Base-by-base conservation (phyloP, 148 eudicot genomes). In the Arctostaphylos glauca region DNA sequence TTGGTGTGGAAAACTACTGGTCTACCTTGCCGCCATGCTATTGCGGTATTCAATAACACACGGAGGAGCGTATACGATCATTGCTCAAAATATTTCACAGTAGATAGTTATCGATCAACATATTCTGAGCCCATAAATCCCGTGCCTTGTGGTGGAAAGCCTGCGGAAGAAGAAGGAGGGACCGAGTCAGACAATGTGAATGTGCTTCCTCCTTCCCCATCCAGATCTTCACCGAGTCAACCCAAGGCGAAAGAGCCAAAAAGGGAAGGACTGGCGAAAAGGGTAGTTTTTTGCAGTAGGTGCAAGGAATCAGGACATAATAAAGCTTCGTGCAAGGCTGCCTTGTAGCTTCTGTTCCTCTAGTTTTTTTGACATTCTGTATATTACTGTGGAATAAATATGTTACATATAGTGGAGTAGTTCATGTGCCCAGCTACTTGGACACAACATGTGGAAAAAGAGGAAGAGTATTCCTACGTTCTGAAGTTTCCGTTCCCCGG, bases 11-110 rank as follows among this genome's bases (percentile, higher is more conserved):
- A 87, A 83, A 84, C 81, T 54, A 62, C 78, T 6, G 85, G 89
- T 21, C 53, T 88, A 15, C 92, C 92, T 6, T 90, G 92, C 71
- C 84, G 85, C 71, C 92, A 90, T 60, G 92, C 91, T 19, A 81
- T 90, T 81, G 92, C 88, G 1, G 92, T 88, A 16, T 87, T 87
- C 74, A 89, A 60, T 21, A 76, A n/a, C 64, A 86, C 82, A 0
- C 67, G 84, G 9, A 90, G 44, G 75, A 82, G 38, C 10, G 48
- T 82, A 5, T 89, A 89, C 53, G 90, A 90, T 41, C 89, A 80
- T 78, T 90, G 90, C 66, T 83, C 92, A 19, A 86, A 43, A 67
- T 79, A 84, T 75, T 87, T 86, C 77, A 90, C 90, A 0, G 90
- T 60, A 19, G 90, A 90, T 54, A 89, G 80, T 48, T 89, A 67